These are phyloP conservation scores for Fragaria vesca DNA, from an alignment of 306 rosid species.

Conservation along the genomic window DNA sequence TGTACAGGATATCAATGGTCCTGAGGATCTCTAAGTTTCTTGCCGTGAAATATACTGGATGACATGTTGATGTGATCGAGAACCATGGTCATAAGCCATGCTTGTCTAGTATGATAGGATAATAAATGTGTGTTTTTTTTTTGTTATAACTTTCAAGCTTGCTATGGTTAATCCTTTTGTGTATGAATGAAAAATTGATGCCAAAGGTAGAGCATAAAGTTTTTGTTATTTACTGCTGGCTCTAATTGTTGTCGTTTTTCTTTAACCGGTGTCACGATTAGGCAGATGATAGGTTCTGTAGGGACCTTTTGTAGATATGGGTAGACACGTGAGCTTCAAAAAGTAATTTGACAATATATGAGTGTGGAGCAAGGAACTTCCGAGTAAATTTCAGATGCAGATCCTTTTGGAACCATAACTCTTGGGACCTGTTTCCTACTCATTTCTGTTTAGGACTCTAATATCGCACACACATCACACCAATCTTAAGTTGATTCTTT, in stretches of 20 bases:
- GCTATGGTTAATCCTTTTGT: background rate
- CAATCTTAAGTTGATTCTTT: too few relatives aligned
- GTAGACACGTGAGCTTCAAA: too few relatives aligned
- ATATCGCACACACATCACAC: too few relatives aligned
- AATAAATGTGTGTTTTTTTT: constrained; percentile 15
- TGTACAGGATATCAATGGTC: constrained; percentile 67
- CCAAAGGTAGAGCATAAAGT: background rate
- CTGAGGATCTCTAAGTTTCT: constrained; percentile 59
- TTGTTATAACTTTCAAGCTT: background rate
- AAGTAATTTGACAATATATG: too few relatives aligned
- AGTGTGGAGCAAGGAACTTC: too few relatives aligned
- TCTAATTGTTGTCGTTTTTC: background rate
- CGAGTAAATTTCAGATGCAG: too few relatives aligned
- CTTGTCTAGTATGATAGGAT: constrained; percentile 24
- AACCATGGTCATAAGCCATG: constrained; percentile 1
- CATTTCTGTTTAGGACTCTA: too few relatives aligned
- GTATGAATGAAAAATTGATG: constrained; percentile 2
- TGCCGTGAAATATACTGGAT: constrained; percentile 17
- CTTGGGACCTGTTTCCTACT: too few relatives aligned
- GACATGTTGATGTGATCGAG: background rate
- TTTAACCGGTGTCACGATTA: background rate
- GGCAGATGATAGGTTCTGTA: background rate
- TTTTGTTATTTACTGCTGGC: background rate
- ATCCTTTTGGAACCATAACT: too few relatives aligned
- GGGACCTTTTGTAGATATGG: too few relatives aligned